phyloP scores from a whole-genome alignment of 306 rosid genomes.

The Dalbergia cultrata region DNA sequence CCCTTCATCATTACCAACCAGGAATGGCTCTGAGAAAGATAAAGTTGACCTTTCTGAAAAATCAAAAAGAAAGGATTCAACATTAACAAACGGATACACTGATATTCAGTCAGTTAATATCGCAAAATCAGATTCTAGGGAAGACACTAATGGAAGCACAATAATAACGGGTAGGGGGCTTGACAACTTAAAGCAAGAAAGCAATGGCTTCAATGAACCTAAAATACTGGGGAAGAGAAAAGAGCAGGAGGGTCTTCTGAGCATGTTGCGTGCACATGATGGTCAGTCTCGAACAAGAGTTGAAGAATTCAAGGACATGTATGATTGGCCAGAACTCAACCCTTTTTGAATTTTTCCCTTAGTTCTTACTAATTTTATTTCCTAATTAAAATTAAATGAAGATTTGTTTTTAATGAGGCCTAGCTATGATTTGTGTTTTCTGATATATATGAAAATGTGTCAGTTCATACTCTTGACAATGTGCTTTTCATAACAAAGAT shows the following conservation, averaged over 20 bases:
- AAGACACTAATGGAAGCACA: constrained; percentile 53
- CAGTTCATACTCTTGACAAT: neutral
- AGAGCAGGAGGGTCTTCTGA: constrained; percentile 41
- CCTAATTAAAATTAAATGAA: constrained; percentile 9
- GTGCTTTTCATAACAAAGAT: neutral
- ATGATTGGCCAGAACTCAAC: constrained; percentile 49
- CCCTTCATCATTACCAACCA: constrained; percentile 47
- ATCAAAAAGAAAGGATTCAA: constrained; percentile 42
- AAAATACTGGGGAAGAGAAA: constrained; percentile 68
- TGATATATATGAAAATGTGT: constrained; percentile 26
- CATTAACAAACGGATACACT: constrained; percentile 55
- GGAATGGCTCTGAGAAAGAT: constrained; percentile 57
- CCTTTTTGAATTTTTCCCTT: neutral
- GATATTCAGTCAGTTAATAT: constrained; percentile 41
- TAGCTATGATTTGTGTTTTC: constrained; percentile 34
- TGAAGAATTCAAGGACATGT: constrained; percentile 77
- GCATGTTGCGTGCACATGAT: constrained; percentile 75
- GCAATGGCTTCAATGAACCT: constrained; percentile 48
- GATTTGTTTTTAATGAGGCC: constrained; percentile 17
- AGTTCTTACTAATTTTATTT: constrained; percentile 14
- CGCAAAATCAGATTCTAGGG: constrained; percentile 53
- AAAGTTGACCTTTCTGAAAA: constrained; percentile 50
- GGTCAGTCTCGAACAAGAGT: constrained; percentile 67
- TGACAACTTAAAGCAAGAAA: constrained; percentile 54
- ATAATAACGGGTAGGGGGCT: constrained; percentile 46